Percentiles rank a stretch among this genome's conserved stretches.
Conservation (phyloP, 441 rosid genomes). For the California macrophylla region DNA sequence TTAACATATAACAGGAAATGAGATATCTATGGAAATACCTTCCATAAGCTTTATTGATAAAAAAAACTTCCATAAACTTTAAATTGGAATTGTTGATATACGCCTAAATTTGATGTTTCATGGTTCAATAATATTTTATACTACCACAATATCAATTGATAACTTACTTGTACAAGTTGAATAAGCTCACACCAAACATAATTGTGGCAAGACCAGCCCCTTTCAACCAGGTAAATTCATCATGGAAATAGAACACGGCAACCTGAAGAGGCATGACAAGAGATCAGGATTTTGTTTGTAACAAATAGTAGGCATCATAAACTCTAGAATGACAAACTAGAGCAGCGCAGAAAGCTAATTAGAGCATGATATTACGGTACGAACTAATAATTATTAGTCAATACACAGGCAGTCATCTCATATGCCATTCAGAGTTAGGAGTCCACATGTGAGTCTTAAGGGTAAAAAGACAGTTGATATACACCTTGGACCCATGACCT, state of each 20-base stretch:
- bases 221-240: constrained; percentile 85
- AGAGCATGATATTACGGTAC: background rate
- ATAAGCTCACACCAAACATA: constrained; percentile 78
- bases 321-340: constrained; percentile 1
- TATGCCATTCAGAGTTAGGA: background rate
- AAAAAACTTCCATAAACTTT: background rate
- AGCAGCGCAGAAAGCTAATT: background rate
- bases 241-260: constrained; percentile 94
- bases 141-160: background rate
- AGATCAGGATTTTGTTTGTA: background rate
- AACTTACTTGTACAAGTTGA: constrained; percentile 98
- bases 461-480: background rate
- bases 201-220: constrained; percentile 73
- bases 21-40: background rate
- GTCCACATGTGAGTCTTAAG: background rate
- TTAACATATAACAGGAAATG: background rate
- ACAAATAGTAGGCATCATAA: background rate
- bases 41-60: background rate
- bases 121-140: background rate
- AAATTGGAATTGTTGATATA: background rate
- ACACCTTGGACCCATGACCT: too few relatives aligned
- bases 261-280: constrained; percentile 42
- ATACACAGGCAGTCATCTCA: background rate
- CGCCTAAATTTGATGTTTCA: background rate
- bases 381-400: background rate